phyloP scores from a whole-genome alignment of 495 filamentous ascomycete genomes.

The Neurospora discreta region DNA sequence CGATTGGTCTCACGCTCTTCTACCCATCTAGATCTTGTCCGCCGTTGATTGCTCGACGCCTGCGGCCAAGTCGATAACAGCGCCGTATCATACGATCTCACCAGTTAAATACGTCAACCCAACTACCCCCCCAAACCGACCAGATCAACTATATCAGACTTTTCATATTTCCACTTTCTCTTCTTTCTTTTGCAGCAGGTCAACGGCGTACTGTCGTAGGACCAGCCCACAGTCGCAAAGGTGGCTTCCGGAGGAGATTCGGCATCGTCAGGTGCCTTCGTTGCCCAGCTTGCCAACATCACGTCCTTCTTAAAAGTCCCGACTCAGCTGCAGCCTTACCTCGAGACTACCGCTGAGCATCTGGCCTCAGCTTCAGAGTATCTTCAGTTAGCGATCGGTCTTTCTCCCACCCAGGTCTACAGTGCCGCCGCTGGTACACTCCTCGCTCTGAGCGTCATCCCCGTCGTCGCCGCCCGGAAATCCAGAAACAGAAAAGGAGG shows the following conservation, averaged over 20 bases:
- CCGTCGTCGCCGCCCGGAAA: constrained; percentile 36
- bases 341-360: constrained; percentile 31
- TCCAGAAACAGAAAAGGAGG: constrained; percentile 9
- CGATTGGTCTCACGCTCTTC: constrained; percentile 11
- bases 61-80: not conserved
- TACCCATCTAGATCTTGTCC: not conserved
- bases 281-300: constrained; percentile 32
- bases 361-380: constrained; percentile 46
- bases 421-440: constrained; percentile 31
- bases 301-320: constrained; percentile 27
- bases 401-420: constrained; percentile 35
- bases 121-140: not conserved
- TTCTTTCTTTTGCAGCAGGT: constrained; percentile 13
- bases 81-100: not conserved
- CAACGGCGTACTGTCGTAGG: constrained; percentile 29
- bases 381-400: constrained; percentile 38
- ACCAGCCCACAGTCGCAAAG: constrained; percentile 33
- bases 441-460: constrained; percentile 36
- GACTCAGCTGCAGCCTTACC: constrained; percentile 35
- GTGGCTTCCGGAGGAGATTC: constrained; percentile 42
- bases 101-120: not conserved
- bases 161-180: not conserved
- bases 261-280: constrained; percentile 41
- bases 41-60: not conserved
- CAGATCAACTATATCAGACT: not conserved